phyloP scores from a whole-genome alignment of 305 asterid species.

The Fraxinus paxiana region DNA sequence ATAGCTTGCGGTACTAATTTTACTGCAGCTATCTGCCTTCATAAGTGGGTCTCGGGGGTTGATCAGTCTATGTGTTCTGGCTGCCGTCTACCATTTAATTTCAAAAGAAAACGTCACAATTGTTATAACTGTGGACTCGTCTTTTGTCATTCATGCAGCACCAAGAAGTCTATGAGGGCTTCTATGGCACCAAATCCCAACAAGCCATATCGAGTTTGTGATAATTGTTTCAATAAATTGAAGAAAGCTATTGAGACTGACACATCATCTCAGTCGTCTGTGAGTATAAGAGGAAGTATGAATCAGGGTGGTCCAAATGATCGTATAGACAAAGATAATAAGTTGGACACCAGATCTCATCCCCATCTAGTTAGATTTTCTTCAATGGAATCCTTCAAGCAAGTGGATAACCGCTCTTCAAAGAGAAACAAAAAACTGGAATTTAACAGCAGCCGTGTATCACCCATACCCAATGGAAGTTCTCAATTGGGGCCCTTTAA shows the following conservation, averaged over 20 bases:
- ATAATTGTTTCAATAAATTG: constrained; percentile 65
- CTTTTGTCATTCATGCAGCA: constrained; percentile 80
- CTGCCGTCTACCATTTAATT: constrained; percentile 80
- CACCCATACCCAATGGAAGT: constrained; percentile 61
- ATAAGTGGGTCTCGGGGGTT: constrained; percentile 84
- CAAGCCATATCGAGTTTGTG: constrained; percentile 91
- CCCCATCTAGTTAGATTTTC: constrained; percentile 48
- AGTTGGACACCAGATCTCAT: constrained; percentile 44
- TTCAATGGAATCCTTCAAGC: constrained; percentile 53
- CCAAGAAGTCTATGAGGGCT: constrained; percentile 73
- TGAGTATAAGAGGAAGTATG: constrained; percentile 51
- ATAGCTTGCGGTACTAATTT: constrained; percentile 77
- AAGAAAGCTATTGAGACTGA: constrained; percentile 53
- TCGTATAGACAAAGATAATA: constrained; percentile 41
- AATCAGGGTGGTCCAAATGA: constrained; percentile 43
- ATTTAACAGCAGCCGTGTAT: constrained; percentile 59
- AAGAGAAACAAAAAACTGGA: constrained; percentile 51
- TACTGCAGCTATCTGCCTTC: constrained; percentile 75
- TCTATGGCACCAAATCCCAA: constrained; percentile 90
- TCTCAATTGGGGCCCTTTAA: constrained; percentile 61
- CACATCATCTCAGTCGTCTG: constrained; percentile 39
- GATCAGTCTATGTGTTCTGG: constrained; percentile 84
- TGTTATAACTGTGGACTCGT: constrained; percentile 88
- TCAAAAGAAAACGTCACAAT: constrained; percentile 80
- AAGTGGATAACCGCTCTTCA: constrained; percentile 39